phyloP scores from a whole-genome alignment of 1,284 basidiomycete species.

The Pseudozyma tsukubaensis region DNA sequence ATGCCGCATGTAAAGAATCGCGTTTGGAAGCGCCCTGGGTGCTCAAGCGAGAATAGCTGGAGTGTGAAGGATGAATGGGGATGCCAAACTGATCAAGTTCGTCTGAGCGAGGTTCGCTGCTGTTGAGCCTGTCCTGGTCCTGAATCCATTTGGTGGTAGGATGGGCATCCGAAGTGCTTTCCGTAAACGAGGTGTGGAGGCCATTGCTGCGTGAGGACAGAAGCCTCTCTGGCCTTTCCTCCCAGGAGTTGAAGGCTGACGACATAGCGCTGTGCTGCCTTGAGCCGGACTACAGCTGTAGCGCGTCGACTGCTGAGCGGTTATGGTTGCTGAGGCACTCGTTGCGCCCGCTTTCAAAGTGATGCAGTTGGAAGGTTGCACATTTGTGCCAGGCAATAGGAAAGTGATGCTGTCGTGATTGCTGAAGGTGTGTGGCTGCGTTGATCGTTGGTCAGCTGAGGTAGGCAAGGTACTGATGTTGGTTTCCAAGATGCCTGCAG shows the following conservation, averaged over 20 bases:
- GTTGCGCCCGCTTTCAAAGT: too few species aligned
- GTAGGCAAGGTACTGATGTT: too few species aligned
- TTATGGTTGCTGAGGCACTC: too few species aligned
- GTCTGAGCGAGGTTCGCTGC: slow-evolving; percentile 13
- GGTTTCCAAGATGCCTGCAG: too few species aligned
- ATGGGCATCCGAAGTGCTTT: slow-evolving; percentile 6
- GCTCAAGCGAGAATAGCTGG: slow-evolving; percentile 9
- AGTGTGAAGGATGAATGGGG: slow-evolving; percentile 28
- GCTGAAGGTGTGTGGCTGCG: too few species aligned
- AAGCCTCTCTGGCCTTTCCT: slow-evolving; percentile 44
- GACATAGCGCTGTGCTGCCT: slow-evolving; percentile 18
- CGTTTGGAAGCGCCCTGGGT: slow-evolving; percentile 6
- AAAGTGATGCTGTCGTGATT: too few species aligned
- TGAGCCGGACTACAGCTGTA: too few species aligned
- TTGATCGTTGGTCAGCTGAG: too few species aligned
- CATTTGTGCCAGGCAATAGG: too few species aligned
- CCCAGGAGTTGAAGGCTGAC: slow-evolving; percentile 32
- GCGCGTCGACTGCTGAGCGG: not conserved
- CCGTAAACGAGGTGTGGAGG: not conserved
- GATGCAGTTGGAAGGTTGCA: too few species aligned
- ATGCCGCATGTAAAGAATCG: slow-evolving; percentile 4
- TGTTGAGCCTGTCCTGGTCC: slow-evolving; percentile 20
- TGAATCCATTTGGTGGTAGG: slow-evolving; percentile 29
- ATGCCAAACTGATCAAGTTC: slow-evolving; percentile 42
- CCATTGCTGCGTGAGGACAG: slow-evolving; percentile 8